Evolutionary conservation across 208 protist species (phyloP).

Genomic region (Trypanosoma cruzi): DNA sequence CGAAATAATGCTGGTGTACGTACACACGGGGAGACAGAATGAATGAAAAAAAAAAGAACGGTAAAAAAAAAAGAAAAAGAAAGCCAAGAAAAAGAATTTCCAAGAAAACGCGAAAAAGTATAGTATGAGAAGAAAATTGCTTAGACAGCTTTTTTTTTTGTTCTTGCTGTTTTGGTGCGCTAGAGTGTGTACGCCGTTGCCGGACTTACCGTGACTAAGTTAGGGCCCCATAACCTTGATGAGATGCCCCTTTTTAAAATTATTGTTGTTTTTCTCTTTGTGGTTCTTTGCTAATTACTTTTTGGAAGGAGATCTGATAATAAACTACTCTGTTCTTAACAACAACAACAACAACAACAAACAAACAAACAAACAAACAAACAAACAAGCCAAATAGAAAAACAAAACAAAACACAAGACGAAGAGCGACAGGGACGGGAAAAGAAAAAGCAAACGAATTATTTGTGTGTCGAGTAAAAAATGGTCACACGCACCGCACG

Average conservation of each 20-base stretch:
- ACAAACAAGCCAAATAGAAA: constrained; percentile 28
- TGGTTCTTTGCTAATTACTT: background rate
- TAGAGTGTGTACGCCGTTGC: background rate
- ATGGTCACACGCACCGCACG: constrained; percentile 27
- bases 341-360: too few relatives aligned
- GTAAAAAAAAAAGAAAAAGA: background rate
- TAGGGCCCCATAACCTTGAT: background rate
- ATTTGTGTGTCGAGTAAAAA: constrained; percentile 24
- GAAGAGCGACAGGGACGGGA: constrained; percentile 15
- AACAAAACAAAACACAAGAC: constrained; percentile 16
- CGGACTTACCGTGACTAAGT: background rate
- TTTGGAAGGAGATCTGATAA: background rate
- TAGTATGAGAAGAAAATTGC: background rate
- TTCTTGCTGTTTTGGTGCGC: background rate
- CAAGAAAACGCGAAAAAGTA: background rate
- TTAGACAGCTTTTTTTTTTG: background rate
- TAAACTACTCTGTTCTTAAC: background rate
- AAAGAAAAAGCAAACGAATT: constrained; percentile 19
- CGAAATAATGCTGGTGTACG: background rate
- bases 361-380: constrained; percentile 19
- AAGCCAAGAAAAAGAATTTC: background rate
- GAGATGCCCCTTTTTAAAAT: too few relatives aligned
- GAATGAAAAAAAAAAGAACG: background rate
- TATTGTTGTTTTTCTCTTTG: background rate
- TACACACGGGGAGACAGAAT: background rate